phyloP scores from a whole-genome alignment of 164 flowering plant species.

The Aristolochia fimbriata region DNA sequence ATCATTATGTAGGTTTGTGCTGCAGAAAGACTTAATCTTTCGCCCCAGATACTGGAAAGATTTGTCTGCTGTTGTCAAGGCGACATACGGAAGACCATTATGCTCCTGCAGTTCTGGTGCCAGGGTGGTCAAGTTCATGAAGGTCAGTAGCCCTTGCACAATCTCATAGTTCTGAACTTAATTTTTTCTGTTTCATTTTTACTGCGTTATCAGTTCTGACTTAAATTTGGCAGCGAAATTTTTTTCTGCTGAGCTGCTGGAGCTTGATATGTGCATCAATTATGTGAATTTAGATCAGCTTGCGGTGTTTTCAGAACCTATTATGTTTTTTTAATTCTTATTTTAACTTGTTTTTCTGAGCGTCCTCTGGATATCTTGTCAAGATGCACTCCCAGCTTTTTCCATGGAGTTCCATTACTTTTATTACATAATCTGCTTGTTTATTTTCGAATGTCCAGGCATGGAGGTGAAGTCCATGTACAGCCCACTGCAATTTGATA shows the following conservation, averaged over 20 bases:
- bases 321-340: too few relatives aligned
- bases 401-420: too few relatives aligned
- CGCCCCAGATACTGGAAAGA: conserved; percentile 34
- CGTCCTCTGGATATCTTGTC: too few relatives aligned
- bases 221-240: not conserved
- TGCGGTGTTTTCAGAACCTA: too few relatives aligned
- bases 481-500: conserved; percentile 42
- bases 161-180: not conserved
- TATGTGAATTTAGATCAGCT: too few relatives aligned
- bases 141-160: conserved; percentile 29
- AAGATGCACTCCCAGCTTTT: too few relatives aligned
- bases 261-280: not conserved
- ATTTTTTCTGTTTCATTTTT: not conserved
- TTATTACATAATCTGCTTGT: not conserved
- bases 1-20: conserved; percentile 55
- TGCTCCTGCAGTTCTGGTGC: conserved; percentile 95
- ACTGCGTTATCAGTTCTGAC: not conserved
- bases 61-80: conserved; percentile 44
- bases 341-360: too few relatives aligned
- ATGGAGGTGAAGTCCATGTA: conserved; percentile 14
- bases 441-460: conserved; percentile 26
- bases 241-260: not conserved
- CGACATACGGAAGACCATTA: conserved; percentile 82
- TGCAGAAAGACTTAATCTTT: conserved; percentile 44
- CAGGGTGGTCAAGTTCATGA: conserved; percentile 35